phyloP scores from a whole-genome alignment of 441 rosid species.

The Syzygium malaccense region DNA sequence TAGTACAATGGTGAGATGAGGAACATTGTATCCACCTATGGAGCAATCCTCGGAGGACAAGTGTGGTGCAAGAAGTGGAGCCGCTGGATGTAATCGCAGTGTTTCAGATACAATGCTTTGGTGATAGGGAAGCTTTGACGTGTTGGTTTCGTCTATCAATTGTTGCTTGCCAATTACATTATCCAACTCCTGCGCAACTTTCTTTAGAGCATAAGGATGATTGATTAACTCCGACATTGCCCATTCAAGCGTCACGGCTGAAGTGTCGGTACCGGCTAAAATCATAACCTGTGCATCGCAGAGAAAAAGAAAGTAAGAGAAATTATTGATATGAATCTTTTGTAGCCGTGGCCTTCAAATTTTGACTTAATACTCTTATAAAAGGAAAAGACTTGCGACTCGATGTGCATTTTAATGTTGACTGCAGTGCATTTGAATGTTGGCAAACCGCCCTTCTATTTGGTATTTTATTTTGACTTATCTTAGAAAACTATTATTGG shows the following conservation, averaged over 20 bases:
- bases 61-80: not conserved
- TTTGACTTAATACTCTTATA: too few species aligned
- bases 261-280: slow-evolving; percentile 1
- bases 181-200: not conserved
- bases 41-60: slow-evolving; percentile 1
- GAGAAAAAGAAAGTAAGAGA: not conserved
- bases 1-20: not conserved
- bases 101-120: not conserved
- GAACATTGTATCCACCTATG: not conserved
- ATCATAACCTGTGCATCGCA: not conserved
- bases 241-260: not conserved
- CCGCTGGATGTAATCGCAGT: not conserved
- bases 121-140: not conserved
- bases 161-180: not conserved
- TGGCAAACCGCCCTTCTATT: too few species aligned
- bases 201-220: not conserved
- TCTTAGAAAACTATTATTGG: too few species aligned
- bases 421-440: too few species aligned
- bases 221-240: not conserved
- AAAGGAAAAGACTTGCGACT: too few species aligned
- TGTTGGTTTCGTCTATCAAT: not conserved
- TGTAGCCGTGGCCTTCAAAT: too few species aligned
- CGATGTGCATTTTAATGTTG: too few species aligned
- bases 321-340: too few species aligned
- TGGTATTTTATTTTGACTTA: too few species aligned